phyloP scores from a whole-genome alignment of 2,329 filamentous ascomycete species.

The Xylariaceae sp. region DNA sequence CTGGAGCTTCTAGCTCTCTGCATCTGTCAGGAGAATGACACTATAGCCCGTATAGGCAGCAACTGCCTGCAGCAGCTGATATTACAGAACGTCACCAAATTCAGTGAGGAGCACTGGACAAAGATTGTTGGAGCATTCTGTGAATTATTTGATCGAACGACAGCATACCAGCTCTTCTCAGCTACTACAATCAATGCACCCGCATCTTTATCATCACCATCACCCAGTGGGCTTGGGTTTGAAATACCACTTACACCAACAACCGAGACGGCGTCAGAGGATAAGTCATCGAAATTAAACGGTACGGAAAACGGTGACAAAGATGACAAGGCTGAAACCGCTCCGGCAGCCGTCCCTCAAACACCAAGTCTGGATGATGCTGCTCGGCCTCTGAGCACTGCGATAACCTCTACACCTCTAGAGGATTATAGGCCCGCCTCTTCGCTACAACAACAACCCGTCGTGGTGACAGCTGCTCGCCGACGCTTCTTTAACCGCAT shows the following conservation, averaged over 20 bases:
- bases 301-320: constrained; percentile 53
- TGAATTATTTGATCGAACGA: constrained; percentile 91
- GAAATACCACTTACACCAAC: constrained; percentile 50
- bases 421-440: constrained; percentile 88
- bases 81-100: constrained; percentile 93
- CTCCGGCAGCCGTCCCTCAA: constrained; percentile 29
- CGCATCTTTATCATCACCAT: constrained; percentile 55
- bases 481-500: constrained; percentile 98
- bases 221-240: constrained; percentile 60
- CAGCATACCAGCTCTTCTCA: constrained; percentile 93
- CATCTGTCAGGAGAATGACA: constrained; percentile 99
- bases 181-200: constrained; percentile 67
- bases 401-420: constrained; percentile 56
- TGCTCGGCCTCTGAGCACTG: constrained; percentile 27
- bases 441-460: constrained; percentile 81
- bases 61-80: constrained; percentile 98
- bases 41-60: constrained; percentile 94
- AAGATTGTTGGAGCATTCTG: constrained; percentile 97
- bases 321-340: constrained; percentile 42
- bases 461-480: constrained; percentile 90
- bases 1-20: constrained; percentile 91
- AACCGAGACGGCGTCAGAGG: constrained; percentile 50
- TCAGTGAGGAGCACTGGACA: constrained; percentile 84
- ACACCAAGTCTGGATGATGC: constrained; percentile 31
- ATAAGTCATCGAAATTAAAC: constrained; percentile 67